These are phyloP conservation scores for Fusarium tricinctum DNA, from an alignment of 2,329 filamentous ascomycete species.

Conservation along the genomic window DNA sequence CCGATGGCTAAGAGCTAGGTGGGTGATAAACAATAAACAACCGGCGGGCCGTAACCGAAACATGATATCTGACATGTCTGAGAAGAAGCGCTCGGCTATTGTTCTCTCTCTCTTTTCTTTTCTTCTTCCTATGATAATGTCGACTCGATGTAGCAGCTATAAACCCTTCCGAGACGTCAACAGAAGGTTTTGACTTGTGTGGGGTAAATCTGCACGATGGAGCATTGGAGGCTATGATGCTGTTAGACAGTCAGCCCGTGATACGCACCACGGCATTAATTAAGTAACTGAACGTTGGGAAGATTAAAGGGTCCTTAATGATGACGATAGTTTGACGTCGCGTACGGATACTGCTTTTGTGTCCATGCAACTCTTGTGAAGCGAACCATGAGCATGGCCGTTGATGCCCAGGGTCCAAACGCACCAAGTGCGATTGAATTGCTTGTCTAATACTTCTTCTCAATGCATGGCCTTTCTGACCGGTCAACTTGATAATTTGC, in stretches of 20 bases:
- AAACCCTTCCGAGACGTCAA: conserved; percentile 2
- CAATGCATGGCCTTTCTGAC: background rate
- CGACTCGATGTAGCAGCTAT: background rate
- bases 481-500: conserved; percentile 18
- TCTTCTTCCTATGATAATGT: background rate
- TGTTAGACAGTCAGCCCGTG: conserved; percentile 19
- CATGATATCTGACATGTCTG: conserved; percentile 19
- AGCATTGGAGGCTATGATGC: conserved; percentile 13
- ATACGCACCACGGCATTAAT: conserved; percentile 10
- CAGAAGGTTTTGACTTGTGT: conserved; percentile 32
- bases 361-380: conserved; percentile 14
- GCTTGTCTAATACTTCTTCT: background rate
- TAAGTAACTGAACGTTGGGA: background rate
- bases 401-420: conserved; percentile 15
- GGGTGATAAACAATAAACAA: background rate
- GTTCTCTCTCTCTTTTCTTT: conserved; percentile 1
- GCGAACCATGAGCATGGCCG: background rate
- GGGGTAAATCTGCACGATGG: conserved; percentile 31
- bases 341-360: conserved; percentile 3
- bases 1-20: conserved; percentile 5
- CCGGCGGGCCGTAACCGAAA: conserved; percentile 6
- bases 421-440: background rate
- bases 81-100: background rate
- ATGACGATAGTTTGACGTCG: conserved; percentile 9
- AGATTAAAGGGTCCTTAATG: conserved; percentile 6